A percentile compares a stretch with the other conserved stretches of the same genome.
These are phyloP conservation scores for Saccharomycodes ludwigii DNA, from an alignment of 805 yeast species.

Conservation along the genomic window DNA sequence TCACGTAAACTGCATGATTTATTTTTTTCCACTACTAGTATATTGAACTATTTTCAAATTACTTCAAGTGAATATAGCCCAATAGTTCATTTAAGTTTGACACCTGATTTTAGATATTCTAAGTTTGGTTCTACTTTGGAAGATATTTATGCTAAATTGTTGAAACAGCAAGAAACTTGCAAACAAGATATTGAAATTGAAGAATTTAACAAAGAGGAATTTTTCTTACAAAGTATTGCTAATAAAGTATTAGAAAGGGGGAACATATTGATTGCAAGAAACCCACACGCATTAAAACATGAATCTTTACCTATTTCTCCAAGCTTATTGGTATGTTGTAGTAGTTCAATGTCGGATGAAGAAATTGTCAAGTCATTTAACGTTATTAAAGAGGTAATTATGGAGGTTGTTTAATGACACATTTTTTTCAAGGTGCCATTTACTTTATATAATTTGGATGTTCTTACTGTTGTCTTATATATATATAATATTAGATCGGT, in stretches of 20 bases:
- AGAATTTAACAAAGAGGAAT: slow-evolving; percentile 36
- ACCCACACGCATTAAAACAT: slow-evolving; percentile 52
- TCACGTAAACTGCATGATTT: slow-evolving; percentile 26
- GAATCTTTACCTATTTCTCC: slow-evolving; percentile 64
- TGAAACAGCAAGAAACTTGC: slow-evolving; percentile 21
- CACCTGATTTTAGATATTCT: slow-evolving; percentile 25
- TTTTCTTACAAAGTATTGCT: slow-evolving; percentile 53
- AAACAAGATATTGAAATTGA: slow-evolving; percentile 23
- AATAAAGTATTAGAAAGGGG: slow-evolving; percentile 39
- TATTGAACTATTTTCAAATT: slow-evolving; percentile 33
- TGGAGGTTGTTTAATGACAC: too few relatives aligned
- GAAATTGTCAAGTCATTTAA: too few relatives aligned
- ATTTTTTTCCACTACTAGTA: slow-evolving; percentile 27
- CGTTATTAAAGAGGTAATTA: too few relatives aligned
- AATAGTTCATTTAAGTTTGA: slow-evolving; percentile 52
- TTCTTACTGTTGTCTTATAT: too few relatives aligned
- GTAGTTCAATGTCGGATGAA: slow-evolving; percentile 30
- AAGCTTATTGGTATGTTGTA: slow-evolving; percentile 39
- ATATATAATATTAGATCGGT: too few relatives aligned
- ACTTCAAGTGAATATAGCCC: slow-evolving; percentile 54
- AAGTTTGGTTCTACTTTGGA: slow-evolving; percentile 19
- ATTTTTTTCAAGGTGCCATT: too few relatives aligned
- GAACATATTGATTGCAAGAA: slow-evolving; percentile 51
- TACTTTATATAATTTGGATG: too few relatives aligned
- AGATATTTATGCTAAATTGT: slow-evolving; percentile 15